Evolutionary conservation across 176 grass and related monocot species (phyloP), one percentile per base, ranked within the genome.

Genomic region (Pontederia crassipes): DNA sequence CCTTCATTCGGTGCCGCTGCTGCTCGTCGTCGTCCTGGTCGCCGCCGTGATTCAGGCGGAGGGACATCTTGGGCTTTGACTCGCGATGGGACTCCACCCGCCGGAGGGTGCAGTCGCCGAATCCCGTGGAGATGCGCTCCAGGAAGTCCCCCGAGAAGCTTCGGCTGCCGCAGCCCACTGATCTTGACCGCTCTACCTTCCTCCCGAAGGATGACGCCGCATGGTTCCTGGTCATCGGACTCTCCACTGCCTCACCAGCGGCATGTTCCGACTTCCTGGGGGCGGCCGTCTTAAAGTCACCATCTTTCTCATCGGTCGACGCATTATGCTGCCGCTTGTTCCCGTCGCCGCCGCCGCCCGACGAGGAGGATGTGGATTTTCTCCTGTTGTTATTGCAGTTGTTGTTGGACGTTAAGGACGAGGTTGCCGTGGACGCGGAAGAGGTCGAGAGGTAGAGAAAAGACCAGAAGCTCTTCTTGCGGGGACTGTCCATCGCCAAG

Each of bases 401-500:
- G 69, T 74, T 88, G 71, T 72, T 49, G 5, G 50, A 59, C 72
- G 18, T 74, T 71, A 24, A 72, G 64, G 76, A 46, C 48, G 51
- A 46, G 8, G 62, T 24, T 8, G 48, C 61, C 0, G 70, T 48
- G 35, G 84, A 83, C 29, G 80, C 81, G 51, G 80, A 58, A 4
- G 82, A 66, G 11, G 85, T 71, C 0, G 82, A 71, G 40, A 86
- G 72, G 83, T 89, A 83, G 64, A 95, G 77, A 80, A 95, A 89
- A 11, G 90, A 95, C 90, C 90, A 95, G 24, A 95, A 95, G 72
- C 90, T 86, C 83, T 95, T 95, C 83, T 95, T 95, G 15, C 83
- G 71, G 10, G 90, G 83, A 66, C 86, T 86, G 17, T 95, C 83
- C 11, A 70, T 49, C 60, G 86, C 68, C 66, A 78, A 18, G 45